Conservation (phyloP, 352 stramenopile genomes). For the Phytophthora nicotianae region DNA sequence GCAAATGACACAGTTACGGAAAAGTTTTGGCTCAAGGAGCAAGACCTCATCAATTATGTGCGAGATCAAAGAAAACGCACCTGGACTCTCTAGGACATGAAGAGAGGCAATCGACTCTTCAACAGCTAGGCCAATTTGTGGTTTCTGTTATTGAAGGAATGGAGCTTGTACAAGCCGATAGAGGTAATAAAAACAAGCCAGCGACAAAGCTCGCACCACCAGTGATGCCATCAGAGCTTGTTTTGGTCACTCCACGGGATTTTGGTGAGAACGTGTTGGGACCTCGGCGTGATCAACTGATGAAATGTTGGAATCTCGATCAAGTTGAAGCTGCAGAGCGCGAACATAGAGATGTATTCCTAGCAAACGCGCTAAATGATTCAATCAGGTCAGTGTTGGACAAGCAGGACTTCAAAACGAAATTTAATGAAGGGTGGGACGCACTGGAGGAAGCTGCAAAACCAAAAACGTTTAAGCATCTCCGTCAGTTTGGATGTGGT, state of each 20-base stretch:
- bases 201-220: neutral
- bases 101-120: neutral
- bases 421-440: slow-evolving; percentile 2
- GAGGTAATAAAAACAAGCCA: slow-evolving; percentile 4
- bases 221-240: slow-evolving; percentile 3
- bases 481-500: slow-evolving; percentile 11
- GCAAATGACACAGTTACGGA: neutral
- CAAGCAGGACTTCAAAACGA: slow-evolving; percentile 3
- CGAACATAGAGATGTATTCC: slow-evolving; percentile 3
- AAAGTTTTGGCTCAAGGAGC: neutral
- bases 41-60: neutral
- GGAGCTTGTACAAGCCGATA: slow-evolving; percentile 5
- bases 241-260: neutral
- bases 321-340: slow-evolving; percentile 5
- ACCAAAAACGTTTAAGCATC: neutral
- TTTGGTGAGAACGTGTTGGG: neutral
- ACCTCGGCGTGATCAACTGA: neutral
- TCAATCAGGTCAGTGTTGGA: neutral
- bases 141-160: neutral
- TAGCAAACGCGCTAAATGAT: neutral
- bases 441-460: neutral
- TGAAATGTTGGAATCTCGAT: neutral
- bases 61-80: neutral
- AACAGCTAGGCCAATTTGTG: no score
- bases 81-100: no score